Conservation (phyloP, 345 rosid species). For the Ceriops decandra region DNA sequence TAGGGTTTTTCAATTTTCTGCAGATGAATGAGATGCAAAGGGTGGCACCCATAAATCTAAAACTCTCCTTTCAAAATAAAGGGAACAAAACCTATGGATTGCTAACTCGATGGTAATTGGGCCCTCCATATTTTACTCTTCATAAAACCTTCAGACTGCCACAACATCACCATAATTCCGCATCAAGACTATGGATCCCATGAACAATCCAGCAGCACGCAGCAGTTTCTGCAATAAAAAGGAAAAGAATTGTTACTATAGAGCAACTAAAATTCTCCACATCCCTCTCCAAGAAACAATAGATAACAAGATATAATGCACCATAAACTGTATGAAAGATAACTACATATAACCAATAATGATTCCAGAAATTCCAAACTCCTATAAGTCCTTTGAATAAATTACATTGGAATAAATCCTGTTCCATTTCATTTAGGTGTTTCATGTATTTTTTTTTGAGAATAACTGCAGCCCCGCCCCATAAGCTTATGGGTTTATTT, state of each 20-base stretch:
- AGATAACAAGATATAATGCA: no score
- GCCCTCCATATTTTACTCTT: no score
- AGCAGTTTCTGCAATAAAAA: slow-evolving; percentile 59
- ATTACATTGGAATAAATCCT: no score
- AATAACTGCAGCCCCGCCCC: no score
- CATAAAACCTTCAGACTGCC: slow-evolving; percentile 47
- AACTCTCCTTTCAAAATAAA: not conserved
- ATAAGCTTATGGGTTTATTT: no score
- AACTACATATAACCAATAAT: no score
- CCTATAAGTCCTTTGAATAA: not conserved
- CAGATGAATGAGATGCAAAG: not conserved
- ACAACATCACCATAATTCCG: slow-evolving; percentile 83
- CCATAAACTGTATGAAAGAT: no score
- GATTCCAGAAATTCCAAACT: not conserved
- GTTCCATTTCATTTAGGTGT: no score
- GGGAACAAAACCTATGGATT: not conserved
- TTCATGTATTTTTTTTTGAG: no score
- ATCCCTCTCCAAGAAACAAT: no score
- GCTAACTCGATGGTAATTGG: slow-evolving; percentile 19
- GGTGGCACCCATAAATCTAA: not conserved
- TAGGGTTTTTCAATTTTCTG: not conserved
- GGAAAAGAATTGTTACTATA: not conserved
- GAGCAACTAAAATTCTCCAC: not conserved
- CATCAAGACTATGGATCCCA: slow-evolving; percentile 75
- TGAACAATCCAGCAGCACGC: slow-evolving; percentile 68